phyloP scores from a whole-genome alignment of 2,329 filamentous ascomycete genomes.

The Cladosporium cucumerinum region DNA sequence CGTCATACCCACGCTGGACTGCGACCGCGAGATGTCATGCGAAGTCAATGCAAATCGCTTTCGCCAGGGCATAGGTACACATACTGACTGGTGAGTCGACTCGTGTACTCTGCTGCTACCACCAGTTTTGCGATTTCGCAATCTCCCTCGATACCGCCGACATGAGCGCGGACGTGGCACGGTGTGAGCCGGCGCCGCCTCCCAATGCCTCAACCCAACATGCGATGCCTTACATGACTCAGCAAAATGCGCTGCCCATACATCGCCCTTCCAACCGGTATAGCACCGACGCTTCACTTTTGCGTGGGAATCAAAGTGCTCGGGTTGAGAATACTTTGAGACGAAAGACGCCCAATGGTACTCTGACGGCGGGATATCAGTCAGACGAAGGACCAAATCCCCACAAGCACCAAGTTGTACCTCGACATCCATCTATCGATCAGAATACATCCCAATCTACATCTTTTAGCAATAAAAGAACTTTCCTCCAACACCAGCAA shows the following conservation, averaged over 20 bases:
- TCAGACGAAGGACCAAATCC: constrained; percentile 43
- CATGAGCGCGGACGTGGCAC: constrained; percentile 31
- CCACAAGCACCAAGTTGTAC: constrained; percentile 79
- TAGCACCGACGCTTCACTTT: constrained; percentile 18
- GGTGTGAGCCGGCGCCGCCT: constrained; percentile 19
- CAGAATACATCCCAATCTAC: constrained; percentile 27
- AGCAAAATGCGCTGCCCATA: constrained; percentile 33
- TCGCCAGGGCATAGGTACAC: constrained; percentile 37
- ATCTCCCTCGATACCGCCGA: constrained; percentile 19
- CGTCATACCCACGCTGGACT: constrained; percentile 9
- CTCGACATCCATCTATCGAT: constrained; percentile 48
- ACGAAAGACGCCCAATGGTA: constrained; percentile 92
- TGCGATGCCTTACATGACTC: constrained; percentile 30
- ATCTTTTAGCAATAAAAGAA: constrained; percentile 26
- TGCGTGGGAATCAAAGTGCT: constrained; percentile 26
- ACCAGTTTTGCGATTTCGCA: constrained; percentile 11
- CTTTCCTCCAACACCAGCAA: constrained; percentile 31
- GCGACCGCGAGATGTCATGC: constrained; percentile 30
- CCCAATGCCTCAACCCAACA: constrained; percentile 16
- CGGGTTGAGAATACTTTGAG: constrained; percentile 71
- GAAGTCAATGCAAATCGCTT: constrained; percentile 29
- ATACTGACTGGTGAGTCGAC: constrained; percentile 30
- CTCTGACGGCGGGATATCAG: constrained; percentile 86
- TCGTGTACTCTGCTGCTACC: constrained; percentile 20
- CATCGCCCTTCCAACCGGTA: constrained; percentile 24